phyloP scores from a whole-genome alignment of 352 stramenopile species.

The Phytophthora macrochlamydospora region DNA sequence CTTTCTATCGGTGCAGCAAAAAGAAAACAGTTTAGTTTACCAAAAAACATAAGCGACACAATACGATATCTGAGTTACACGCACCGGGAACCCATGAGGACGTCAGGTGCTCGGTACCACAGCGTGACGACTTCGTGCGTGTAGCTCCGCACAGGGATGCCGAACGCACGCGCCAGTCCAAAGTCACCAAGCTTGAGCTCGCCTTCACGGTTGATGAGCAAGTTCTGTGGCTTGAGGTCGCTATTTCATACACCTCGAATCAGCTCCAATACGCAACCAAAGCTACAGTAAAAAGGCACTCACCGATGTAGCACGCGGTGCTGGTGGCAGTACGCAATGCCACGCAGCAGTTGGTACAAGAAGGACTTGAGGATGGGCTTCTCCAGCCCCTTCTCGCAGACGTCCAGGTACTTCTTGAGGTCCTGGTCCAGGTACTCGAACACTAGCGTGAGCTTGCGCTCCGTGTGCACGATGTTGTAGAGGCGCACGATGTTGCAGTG shows the following conservation, averaged over 20 bases:
- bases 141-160: conserved; percentile 97
- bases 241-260: conserved; percentile 60
- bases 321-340: conserved; percentile 99
- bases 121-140: conserved; percentile 99
- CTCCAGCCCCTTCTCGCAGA: conserved; percentile 97
- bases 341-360: conserved; percentile 98
- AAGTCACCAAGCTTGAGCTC: conserved; percentile 99
- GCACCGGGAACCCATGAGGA: conserved; percentile 96
- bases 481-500: conserved; percentile 99
- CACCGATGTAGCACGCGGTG: conserved; percentile 93
- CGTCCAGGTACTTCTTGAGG: conserved; percentile 99
- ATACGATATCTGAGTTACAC: conserved; percentile 1
- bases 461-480: conserved; percentile 99
- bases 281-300: conserved; percentile 9
- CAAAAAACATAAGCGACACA: background rate
- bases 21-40: background rate
- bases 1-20: conserved; percentile 61
- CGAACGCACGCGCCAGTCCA: conserved; percentile 99
- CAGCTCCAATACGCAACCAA: background rate
- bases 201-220: conserved; percentile 97
- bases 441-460: conserved; percentile 98
- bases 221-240: conserved; percentile 98
- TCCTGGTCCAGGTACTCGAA: conserved; percentile 99
- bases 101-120: conserved; percentile 98
- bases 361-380: conserved; percentile 95